phyloP scores from a whole-genome alignment of 306 rosid genomes.

The Prunus campanulata region DNA sequence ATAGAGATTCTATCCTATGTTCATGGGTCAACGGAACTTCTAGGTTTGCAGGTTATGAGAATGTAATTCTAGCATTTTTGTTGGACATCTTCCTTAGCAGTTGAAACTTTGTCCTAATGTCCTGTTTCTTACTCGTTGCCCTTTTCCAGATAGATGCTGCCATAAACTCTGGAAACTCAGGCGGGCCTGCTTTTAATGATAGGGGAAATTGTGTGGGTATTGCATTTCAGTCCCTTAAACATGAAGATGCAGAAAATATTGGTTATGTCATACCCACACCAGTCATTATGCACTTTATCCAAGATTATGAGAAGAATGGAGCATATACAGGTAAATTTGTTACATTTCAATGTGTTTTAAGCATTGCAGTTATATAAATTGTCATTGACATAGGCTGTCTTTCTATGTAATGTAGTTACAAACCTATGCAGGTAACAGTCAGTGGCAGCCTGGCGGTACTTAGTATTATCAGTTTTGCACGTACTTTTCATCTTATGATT shows the following conservation, averaged over 20 bases:
- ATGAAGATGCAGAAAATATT: conserved; percentile 87
- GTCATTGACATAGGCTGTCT: not conserved
- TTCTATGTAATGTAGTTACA: not conserved
- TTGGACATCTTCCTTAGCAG: not conserved
- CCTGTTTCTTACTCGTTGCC: conserved; percentile 7
- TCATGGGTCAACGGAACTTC: conserved; percentile 94
- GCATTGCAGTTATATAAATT: not conserved
- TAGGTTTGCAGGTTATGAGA: conserved; percentile 82
- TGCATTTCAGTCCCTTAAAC: conserved; percentile 97
- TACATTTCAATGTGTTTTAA: not conserved
- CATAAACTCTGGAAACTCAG: conserved; percentile 95
- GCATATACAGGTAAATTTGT: conserved; percentile 68
- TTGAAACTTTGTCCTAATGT: not conserved
- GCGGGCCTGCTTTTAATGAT: conserved; percentile 96
- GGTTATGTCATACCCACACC: conserved; percentile 99
- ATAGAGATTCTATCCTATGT: conserved; percentile 93
- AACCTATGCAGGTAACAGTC: not conserved
- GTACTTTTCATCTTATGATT: conserved; percentile 7
- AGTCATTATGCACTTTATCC: conserved; percentile 87
- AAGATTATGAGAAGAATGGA: conserved; percentile 84
- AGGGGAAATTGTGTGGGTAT: conserved; percentile 94
- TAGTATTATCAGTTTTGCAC: not conserved
- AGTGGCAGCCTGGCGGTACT: not conserved
- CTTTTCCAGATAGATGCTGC: conserved; percentile 86
- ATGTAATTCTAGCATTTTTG: not conserved